A percentile compares a stretch with the other conserved stretches of the same genome.
These are phyloP conservation scores for Mucor indicus DNA, from an alignment of 371 early-diverging fungal species.

Conservation along the genomic window DNA sequence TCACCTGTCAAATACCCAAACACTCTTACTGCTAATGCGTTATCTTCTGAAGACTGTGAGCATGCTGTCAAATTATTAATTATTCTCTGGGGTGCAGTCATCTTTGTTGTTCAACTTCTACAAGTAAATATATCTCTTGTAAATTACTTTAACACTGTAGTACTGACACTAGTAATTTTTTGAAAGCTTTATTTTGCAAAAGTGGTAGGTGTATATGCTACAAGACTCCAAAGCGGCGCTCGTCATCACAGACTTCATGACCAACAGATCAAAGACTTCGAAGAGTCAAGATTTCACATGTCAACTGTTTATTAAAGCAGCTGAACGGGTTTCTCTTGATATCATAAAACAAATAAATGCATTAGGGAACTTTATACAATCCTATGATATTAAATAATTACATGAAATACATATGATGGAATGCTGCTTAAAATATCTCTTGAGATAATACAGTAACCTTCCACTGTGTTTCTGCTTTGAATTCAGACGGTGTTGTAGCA, in stretches of 20 bases:
- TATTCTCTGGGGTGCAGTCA: slow-evolving; percentile 35
- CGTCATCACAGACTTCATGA: slow-evolving; percentile 51
- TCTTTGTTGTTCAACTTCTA: slow-evolving; percentile 32
- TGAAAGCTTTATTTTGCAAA: slow-evolving; percentile 47
- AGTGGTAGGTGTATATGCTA: slow-evolving; percentile 45
- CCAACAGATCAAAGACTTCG: slow-evolving; percentile 54
- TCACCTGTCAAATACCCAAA: slow-evolving; percentile 43
- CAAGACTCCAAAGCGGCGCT: slow-evolving; percentile 43
- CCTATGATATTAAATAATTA: too few species aligned
- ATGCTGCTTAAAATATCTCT: too few species aligned
- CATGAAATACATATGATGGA: too few species aligned
- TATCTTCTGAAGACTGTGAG: slow-evolving; percentile 27
- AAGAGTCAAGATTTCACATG: slow-evolving; percentile 53
- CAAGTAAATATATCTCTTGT: slow-evolving; percentile 40
- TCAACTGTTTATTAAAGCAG: slow-evolving; percentile 50
- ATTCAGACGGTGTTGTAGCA: too few species aligned
- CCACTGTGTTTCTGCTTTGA: too few species aligned
- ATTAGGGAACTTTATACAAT: too few species aligned
- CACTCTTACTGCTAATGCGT: slow-evolving; percentile 34
- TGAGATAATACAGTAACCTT: too few species aligned
- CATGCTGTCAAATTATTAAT: slow-evolving; percentile 23
- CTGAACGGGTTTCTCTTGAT: too few species aligned
- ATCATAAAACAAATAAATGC: too few species aligned
- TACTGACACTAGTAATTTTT: not conserved
- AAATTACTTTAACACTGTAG: too few species aligned